Evolutionary conservation across 2,329 filamentous ascomycete species (phyloP).

Genomic region (Colletotrichum sp.): DNA sequence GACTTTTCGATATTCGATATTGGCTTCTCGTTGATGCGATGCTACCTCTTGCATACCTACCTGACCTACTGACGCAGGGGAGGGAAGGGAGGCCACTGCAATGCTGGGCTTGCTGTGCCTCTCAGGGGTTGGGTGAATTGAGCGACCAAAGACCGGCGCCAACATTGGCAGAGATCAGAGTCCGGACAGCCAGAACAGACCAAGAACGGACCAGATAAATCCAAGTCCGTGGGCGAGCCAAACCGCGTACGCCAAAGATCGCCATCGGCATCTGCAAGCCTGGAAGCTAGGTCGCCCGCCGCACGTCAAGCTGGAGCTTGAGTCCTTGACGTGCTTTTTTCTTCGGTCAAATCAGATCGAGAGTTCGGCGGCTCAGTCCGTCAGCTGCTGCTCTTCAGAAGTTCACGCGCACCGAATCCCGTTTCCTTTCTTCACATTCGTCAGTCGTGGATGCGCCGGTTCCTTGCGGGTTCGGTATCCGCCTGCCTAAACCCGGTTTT

Average conservation of each 20-base stretch:
- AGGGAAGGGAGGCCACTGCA: neutral
- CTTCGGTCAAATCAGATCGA: neutral
- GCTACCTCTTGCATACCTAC: neutral
- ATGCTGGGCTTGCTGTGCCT: slow-evolving; percentile 2
- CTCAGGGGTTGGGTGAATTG: slow-evolving; percentile 12
- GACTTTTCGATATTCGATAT: neutral
- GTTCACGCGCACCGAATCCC: neutral
- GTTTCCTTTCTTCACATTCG: neutral
- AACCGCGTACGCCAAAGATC: slow-evolving; percentile 7
- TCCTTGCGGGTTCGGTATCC: neutral
- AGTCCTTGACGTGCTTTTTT: neutral
- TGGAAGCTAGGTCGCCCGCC: neutral
- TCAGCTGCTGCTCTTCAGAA: neutral
- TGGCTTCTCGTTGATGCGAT: neutral
- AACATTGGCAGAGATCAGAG: neutral
- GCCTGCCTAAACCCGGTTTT: neutral
- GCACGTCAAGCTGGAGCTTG: neutral
- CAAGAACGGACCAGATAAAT: neutral
- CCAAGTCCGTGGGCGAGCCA: slow-evolving; percentile 6
- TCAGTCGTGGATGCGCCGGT: neutral
- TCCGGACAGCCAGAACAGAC: neutral
- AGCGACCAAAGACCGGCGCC: neutral
- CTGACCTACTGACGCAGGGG: neutral
- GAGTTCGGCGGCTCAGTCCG: neutral
- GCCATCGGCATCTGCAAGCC: slow-evolving; percentile 6